Percentiles rank a stretch among this genome's conserved stretches.
phyloP scores from a whole-genome alignment of 495 filamentous ascomycete species.

The Lophiotrema nucula region DNA sequence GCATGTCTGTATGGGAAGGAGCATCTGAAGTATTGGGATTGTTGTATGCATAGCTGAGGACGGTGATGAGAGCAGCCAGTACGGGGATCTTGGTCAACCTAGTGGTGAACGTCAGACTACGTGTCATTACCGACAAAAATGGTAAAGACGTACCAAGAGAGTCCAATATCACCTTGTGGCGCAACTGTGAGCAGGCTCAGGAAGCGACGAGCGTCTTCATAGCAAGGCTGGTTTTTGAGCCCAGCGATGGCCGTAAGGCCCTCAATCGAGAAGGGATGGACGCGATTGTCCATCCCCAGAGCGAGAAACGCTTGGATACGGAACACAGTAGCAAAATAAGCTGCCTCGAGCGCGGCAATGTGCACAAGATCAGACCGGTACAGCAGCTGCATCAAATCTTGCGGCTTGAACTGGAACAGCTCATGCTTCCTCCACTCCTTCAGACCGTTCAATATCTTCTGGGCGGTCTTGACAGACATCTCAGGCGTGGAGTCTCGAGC shows the following conservation, averaged over 20 bases:
- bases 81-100: background rate
- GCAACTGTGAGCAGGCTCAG: background rate
- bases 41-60: slow-evolving; percentile 9
- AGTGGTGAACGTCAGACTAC: background rate
- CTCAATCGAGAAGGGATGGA: slow-evolving; percentile 19
- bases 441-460: background rate
- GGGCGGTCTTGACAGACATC: background rate
- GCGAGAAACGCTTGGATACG: slow-evolving; percentile 11
- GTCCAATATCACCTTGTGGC: slow-evolving; percentile 8
- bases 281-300: slow-evolving; percentile 8
- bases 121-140: background rate
- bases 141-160: slow-evolving; percentile 11
- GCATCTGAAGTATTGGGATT: background rate
- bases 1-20: background rate
- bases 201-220: slow-evolving; percentile 2
- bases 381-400: slow-evolving; percentile 15
- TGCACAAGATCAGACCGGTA: slow-evolving; percentile 23
- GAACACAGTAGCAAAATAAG: slow-evolving; percentile 21
- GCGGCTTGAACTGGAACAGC: slow-evolving; percentile 10
- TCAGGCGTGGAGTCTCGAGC: background rate
- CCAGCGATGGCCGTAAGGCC: background rate
- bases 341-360: slow-evolving; percentile 9
- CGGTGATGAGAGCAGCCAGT: slow-evolving; percentile 6
- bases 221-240: background rate
- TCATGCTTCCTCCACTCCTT: slow-evolving; percentile 1